phyloP scores from a whole-genome alignment of 225 moss, liverwort and hornwort species.

The Marchantia paleacea region DNA sequence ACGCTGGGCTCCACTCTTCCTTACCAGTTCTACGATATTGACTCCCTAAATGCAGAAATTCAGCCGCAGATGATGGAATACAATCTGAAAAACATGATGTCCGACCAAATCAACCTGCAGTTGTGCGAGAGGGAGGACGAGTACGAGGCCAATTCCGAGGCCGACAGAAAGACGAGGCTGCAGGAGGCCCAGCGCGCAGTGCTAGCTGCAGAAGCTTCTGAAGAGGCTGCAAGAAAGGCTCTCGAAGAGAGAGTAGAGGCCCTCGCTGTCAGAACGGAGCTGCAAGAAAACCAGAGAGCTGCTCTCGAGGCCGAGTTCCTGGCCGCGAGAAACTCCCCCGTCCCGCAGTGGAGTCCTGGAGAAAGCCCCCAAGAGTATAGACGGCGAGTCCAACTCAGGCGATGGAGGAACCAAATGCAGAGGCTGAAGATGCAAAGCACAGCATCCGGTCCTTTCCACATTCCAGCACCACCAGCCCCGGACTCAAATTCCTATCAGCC shows the following conservation, averaged over 20 bases:
- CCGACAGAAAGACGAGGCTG: background rate
- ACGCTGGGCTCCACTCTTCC: slow-evolving; percentile 11
- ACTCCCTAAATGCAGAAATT: slow-evolving; percentile 1
- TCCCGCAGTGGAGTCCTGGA: background rate
- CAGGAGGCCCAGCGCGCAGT: background rate
- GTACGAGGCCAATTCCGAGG: background rate
- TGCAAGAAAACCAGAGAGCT: background rate
- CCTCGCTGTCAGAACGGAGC: background rate
- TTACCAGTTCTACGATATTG: slow-evolving; percentile 9
- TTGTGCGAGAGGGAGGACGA: background rate
- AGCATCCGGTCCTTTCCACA: background rate
- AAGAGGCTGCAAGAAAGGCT: background rate
- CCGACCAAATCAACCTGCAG: slow-evolving; percentile 3
- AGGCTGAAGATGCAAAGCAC: slow-evolving; percentile 2
- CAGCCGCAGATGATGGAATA: slow-evolving; percentile 1
- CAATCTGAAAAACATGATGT: background rate
- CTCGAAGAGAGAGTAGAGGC: background rate
- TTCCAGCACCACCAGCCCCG: background rate
- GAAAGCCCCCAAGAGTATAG: slow-evolving; percentile 12
- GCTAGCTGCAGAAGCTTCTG: background rate
- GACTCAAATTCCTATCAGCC: slow-evolving; percentile 4
- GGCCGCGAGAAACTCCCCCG: background rate
- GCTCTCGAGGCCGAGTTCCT: background rate
- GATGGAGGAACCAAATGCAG: background rate
- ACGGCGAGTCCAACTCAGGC: slow-evolving; percentile 19